phyloP scores from a whole-genome alignment of 495 filamentous ascomycete genomes.

The Podospora pseudocomata region DNA sequence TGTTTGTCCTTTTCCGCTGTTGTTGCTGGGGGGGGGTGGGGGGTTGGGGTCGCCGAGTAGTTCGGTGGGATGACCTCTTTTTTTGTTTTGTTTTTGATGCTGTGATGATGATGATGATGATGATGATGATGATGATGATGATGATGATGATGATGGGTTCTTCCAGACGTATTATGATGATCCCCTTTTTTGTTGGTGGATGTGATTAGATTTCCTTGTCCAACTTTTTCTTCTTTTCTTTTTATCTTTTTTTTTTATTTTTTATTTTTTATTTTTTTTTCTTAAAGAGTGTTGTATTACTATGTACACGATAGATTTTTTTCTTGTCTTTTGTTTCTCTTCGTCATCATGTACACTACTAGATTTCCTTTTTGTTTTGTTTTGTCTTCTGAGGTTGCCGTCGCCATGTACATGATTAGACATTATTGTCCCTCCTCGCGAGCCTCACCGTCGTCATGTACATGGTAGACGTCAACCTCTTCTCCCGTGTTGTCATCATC shows the following conservation, averaged over 20 bases:
- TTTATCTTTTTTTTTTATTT: not conserved
- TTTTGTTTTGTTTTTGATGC: not conserved
- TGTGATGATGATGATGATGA: not conserved
- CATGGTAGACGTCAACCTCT: not conserved
- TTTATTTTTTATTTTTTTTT: not conserved
- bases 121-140: not conserved
- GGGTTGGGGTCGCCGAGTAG: not conserved
- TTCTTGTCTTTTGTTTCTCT: not conserved
- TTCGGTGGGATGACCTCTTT: not conserved
- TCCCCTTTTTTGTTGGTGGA: not conserved
- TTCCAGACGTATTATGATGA: not conserved
- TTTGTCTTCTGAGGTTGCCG: not conserved
- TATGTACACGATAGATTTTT: not conserved
- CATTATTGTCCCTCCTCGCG: not conserved
- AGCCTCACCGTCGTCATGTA: not conserved
- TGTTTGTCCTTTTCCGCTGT: slow-evolving; percentile 5
- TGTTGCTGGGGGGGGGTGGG: not conserved
- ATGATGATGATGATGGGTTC: not conserved
- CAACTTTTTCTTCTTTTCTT: not conserved
- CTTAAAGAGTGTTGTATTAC: not conserved
- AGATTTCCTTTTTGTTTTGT: not conserved
- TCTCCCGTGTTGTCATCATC: not conserved
- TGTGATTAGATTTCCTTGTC: not conserved
- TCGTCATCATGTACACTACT: not conserved
- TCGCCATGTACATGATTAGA: not conserved